Evolutionary conservation across 2,329 filamentous ascomycete species (phyloP).

Genomic region (Xylariaceae sp.): DNA sequence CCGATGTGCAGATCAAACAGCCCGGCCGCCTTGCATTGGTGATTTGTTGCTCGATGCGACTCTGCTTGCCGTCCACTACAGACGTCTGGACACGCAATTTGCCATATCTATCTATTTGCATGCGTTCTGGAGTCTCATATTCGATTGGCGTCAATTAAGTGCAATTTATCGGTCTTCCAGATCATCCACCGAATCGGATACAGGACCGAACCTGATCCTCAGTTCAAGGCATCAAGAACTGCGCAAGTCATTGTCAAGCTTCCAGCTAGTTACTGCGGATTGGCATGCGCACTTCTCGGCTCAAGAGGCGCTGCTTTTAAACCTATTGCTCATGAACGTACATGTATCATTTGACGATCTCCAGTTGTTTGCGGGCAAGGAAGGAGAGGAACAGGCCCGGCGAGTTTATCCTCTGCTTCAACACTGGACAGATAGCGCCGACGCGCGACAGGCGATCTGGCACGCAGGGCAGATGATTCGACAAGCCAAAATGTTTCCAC

Average conservation of each 20-base stretch:
- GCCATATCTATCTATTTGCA: slow-evolving; percentile 60
- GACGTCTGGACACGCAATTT: slow-evolving; percentile 52
- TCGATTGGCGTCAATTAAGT: slow-evolving; percentile 61
- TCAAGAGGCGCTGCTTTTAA: slow-evolving; percentile 45
- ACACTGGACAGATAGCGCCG: slow-evolving; percentile 53
- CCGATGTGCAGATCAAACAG: slow-evolving; percentile 34
- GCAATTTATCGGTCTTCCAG: slow-evolving; percentile 42
- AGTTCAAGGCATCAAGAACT: slow-evolving; percentile 60
- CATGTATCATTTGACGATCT: slow-evolving; percentile 62
- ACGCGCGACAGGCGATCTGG: slow-evolving; percentile 59
- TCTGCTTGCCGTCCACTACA: slow-evolving; percentile 45
- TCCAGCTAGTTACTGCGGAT: slow-evolving; percentile 40
- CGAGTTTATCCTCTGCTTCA: slow-evolving; percentile 55
- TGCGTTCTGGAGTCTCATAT: slow-evolving; percentile 61
- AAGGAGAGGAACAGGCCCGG: slow-evolving; percentile 62
- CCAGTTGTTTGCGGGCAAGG: slow-evolving; percentile 64
- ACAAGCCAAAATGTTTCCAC: slow-evolving; percentile 52
- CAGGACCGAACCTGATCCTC: slow-evolving; percentile 44
- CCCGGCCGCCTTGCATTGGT: slow-evolving; percentile 47
- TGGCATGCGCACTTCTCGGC: slow-evolving; percentile 42
- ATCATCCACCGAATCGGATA: slow-evolving; percentile 37
- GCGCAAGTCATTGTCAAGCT: slow-evolving; percentile 50
- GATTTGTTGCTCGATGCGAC: slow-evolving; percentile 56
- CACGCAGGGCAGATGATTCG: slow-evolving; percentile 65
- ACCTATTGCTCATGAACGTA: slow-evolving; percentile 59